Conservation (phyloP, 1,284 basidiomycete genomes). For the Malassezia equina region DNA sequence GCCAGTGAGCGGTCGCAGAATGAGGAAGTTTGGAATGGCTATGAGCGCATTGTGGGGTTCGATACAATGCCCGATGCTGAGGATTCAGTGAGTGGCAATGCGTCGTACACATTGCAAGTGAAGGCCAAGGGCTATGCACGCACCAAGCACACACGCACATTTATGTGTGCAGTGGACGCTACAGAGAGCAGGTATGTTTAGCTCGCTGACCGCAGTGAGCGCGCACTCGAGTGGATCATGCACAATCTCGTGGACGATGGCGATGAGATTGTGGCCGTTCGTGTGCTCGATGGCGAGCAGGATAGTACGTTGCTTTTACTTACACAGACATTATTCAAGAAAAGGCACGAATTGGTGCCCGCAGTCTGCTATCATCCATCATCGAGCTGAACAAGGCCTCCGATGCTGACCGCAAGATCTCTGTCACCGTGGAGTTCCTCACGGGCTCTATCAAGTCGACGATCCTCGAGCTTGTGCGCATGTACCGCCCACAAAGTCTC, state of each 20-base stretch:
- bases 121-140: slow-evolving; percentile 74
- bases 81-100: slow-evolving; percentile 31
- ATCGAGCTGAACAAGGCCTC: slow-evolving; percentile 73
- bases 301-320: slow-evolving; percentile 52
- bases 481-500: slow-evolving; percentile 88
- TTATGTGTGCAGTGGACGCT: slow-evolving; percentile 75
- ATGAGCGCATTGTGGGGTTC: slow-evolving; percentile 44
- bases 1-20: not conserved
- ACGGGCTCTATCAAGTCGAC: slow-evolving; percentile 79
- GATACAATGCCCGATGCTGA: slow-evolving; percentile 47
- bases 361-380: slow-evolving; percentile 68
- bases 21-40: slow-evolving; percentile 19
- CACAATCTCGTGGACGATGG: slow-evolving; percentile 79
- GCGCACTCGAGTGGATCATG: slow-evolving; percentile 52
- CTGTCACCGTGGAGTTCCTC: slow-evolving; percentile 85
- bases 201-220: slow-evolving; percentile 19
- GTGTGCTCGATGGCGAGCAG: slow-evolving; percentile 77
- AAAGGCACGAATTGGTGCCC: slow-evolving; percentile 73
- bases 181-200: slow-evolving; percentile 51
- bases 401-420: slow-evolving; percentile 66
- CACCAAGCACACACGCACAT: slow-evolving; percentile 71
- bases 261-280: slow-evolving; percentile 82
- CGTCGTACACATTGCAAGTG: slow-evolving; percentile 55
- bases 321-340: slow-evolving; percentile 56
- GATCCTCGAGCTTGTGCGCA: slow-evolving; percentile 65